phyloP scores from a whole-genome alignment of 2,329 filamentous ascomycete species.

The Ophiocordyceps sinensis region DNA sequence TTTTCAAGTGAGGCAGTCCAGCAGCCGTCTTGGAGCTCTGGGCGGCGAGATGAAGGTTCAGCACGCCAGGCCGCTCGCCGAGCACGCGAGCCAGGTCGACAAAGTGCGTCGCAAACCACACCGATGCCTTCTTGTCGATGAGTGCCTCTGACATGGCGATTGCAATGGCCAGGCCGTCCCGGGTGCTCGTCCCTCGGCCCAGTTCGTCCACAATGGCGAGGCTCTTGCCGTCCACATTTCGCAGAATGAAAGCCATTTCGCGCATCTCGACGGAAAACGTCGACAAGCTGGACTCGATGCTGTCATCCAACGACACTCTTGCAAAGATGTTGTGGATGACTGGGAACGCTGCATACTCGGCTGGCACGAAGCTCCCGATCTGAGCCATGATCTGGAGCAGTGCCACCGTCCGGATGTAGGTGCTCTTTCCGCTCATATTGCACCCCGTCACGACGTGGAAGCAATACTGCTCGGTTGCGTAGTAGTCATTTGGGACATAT shows the following conservation, averaged over 20 bases:
- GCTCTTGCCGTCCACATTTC: slow-evolving; percentile 63
- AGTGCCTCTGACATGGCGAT: slow-evolving; percentile 81
- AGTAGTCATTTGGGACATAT: slow-evolving; percentile 84
- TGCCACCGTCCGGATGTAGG: slow-evolving; percentile 77
- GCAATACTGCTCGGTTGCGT: slow-evolving; percentile 61
- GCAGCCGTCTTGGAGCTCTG: slow-evolving; percentile 38
- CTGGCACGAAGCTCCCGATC: slow-evolving; percentile 81
- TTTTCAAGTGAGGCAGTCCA: slow-evolving; percentile 51
- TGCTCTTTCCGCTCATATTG: slow-evolving; percentile 98
- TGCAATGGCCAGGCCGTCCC: slow-evolving; percentile 80
- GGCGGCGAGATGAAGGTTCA: slow-evolving; percentile 70
- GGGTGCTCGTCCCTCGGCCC: slow-evolving; percentile 76
- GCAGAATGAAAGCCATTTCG: slow-evolving; percentile 84
- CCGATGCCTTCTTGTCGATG: slow-evolving; percentile 59
- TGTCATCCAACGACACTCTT: slow-evolving; percentile 74
- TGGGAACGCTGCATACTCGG: slow-evolving; percentile 66
- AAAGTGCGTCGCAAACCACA: slow-evolving; percentile 95
- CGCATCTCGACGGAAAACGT: slow-evolving; percentile 93
- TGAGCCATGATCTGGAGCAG: slow-evolving; percentile 88
- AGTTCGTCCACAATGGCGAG: slow-evolving; percentile 84
- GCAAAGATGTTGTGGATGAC: slow-evolving; percentile 77
- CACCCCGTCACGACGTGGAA: slow-evolving; percentile 93
- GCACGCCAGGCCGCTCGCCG: slow-evolving; percentile 58
- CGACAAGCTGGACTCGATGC: slow-evolving; percentile 78
- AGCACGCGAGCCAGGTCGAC: slow-evolving; percentile 66